Conservation (phyloP, 352 stramenopile genomes). For the Phytopythium chamaehyphon region DNA sequence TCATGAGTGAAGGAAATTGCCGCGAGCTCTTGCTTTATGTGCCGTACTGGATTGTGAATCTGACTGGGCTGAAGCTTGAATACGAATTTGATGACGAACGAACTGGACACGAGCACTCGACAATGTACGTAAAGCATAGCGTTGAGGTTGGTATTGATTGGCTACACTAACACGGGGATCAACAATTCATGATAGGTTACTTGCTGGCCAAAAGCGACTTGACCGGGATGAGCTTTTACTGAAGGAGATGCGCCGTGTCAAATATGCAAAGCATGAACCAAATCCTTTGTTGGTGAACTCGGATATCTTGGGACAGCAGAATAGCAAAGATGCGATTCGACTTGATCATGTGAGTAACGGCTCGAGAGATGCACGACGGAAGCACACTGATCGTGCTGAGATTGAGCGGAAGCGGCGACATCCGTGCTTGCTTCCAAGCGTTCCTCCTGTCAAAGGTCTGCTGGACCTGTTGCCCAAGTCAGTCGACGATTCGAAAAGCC, state of each 20-base stretch:
- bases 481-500: conserved; percentile 44
- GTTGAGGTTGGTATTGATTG: neutral
- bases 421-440: conserved; percentile 68
- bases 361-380: conserved; percentile 1
- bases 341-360: conserved; percentile 3
- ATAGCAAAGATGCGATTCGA: conserved; percentile 7
- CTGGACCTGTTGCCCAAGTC: conserved; percentile 79
- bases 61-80: conserved; percentile 79
- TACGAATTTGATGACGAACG: conserved; percentile 81
- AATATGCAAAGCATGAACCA: conserved; percentile 22
- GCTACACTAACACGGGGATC: too few species aligned
- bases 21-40: conserved; percentile 80
- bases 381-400: conserved; percentile 13
- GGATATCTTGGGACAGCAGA: conserved; percentile 15
- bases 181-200: conserved; percentile 12
- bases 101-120: conserved; percentile 61
- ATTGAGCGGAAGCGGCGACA: conserved; percentile 56
- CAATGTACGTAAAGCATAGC: conserved; percentile 10
- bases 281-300: conserved; percentile 64
- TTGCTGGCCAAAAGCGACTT: conserved; percentile 73
- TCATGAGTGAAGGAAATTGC: conserved; percentile 46
- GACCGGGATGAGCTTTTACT: conserved; percentile 74
- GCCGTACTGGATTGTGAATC: conserved; percentile 87
- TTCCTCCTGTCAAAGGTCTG: conserved; percentile 77
- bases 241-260: conserved; percentile 53